A percentile compares a stretch with the other conserved stretches of the same genome.
phyloP scores from a whole-genome alignment of 176 grass and related monocot genomes.

The Paspalum notatum region DNA sequence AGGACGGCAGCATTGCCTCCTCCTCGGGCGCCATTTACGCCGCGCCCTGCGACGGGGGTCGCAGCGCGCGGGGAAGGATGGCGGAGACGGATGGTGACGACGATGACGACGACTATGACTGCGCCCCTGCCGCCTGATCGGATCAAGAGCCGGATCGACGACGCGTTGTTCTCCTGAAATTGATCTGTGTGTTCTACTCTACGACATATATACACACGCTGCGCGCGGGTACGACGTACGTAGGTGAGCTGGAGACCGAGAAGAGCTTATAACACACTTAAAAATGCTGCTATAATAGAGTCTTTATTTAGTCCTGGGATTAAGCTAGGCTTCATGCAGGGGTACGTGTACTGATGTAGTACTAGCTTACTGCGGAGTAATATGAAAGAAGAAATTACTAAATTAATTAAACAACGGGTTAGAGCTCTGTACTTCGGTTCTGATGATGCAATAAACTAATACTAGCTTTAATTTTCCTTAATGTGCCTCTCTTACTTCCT shows the following conservation, averaged over 20 bases:
- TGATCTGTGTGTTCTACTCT: background rate
- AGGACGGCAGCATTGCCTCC: conserved; percentile 48
- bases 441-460: conserved; percentile 27
- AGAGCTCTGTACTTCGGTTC: conserved; percentile 19
- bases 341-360: too few relatives aligned
- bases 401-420: too few relatives aligned
- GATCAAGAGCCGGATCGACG: background rate
- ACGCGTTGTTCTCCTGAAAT: background rate
- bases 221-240: background rate
- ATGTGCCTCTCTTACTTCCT: background rate
- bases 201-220: background rate
- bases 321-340: conserved; percentile 16
- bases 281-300: too few relatives aligned
- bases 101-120: conserved; percentile 70
- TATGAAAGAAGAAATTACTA: too few relatives aligned
- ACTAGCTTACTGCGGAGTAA: too few relatives aligned
- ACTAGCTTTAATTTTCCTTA: background rate
- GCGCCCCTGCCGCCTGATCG: conserved; percentile 66
- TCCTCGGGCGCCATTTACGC: conserved; percentile 30
- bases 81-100: conserved; percentile 51
- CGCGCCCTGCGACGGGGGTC: conserved; percentile 3
- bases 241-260: background rate
- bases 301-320: background rate
- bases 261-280: too few relatives aligned
- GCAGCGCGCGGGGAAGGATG: conserved; percentile 38